Evolutionary conservation across 345 rosid species (phyloP).

Genomic region (Hypericum perforatum): DNA sequence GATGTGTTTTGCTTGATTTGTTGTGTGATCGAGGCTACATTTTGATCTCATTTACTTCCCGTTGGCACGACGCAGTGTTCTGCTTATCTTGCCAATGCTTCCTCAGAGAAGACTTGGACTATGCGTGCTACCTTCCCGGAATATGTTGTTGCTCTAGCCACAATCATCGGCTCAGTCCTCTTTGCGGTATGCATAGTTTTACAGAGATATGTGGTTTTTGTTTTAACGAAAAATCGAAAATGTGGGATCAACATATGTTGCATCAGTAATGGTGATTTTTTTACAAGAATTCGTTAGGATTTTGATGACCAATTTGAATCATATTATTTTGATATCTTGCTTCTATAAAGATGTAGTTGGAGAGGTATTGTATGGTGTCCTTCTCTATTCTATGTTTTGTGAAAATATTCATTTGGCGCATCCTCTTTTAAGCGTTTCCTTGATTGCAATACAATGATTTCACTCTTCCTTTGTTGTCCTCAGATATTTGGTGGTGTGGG

Average conservation of each 20-base stretch:
- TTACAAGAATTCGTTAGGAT: no score
- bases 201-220: constrained; percentile 3
- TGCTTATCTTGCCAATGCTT: constrained; percentile 52
- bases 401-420: no score
- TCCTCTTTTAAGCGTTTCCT: no score
- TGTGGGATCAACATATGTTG: no score
- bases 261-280: no score
- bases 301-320: no score
- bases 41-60: no score
- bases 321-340: no score
- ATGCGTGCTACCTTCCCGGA: constrained; percentile 92
- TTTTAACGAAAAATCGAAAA: not conserved
- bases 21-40: not conserved
- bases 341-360: no score
- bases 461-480: constrained; percentile 6
- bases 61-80: constrained; percentile 46
- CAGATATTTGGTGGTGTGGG: constrained; percentile 99
- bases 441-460: no score
- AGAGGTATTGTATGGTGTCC: no score
- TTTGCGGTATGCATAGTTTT: constrained; percentile 53
- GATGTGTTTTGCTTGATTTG: not conserved
- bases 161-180: constrained; percentile 93
- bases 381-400: no score
- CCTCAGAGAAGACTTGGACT: constrained; percentile 96
- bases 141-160: constrained; percentile 97